Conservation (phyloP, 768 basidiomycete species). For the Coprinopsis sp. region DNA sequence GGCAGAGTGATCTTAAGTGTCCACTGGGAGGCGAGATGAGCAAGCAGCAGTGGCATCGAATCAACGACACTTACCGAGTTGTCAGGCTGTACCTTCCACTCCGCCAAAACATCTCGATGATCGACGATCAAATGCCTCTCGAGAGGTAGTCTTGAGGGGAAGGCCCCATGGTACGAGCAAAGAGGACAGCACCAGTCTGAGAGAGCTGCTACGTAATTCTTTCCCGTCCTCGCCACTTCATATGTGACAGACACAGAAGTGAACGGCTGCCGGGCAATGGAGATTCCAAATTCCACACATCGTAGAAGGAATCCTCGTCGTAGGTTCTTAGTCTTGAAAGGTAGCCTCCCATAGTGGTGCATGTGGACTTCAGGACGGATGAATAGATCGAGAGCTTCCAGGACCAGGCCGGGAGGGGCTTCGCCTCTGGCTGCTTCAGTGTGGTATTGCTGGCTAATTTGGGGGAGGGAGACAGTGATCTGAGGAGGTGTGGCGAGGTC, state of each 20-base stretch:
- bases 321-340: slow-evolving; percentile 12
- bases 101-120: slow-evolving; percentile 9
- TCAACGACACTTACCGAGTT: background rate
- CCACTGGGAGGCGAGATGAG: background rate
- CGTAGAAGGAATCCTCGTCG: slow-evolving; percentile 13
- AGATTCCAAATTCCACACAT: slow-evolving; percentile 9
- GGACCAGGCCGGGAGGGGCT: background rate
- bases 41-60: background rate
- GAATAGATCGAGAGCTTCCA: slow-evolving; percentile 6
- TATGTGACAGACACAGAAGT: slow-evolving; percentile 7
- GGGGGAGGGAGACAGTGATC: slow-evolving; percentile 16
- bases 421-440: background rate
- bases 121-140: slow-evolving; percentile 13
- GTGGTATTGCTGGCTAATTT: slow-evolving; percentile 7
- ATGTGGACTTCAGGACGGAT: slow-evolving; percentile 2
- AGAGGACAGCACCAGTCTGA: slow-evolving; percentile 13
- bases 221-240: background rate
- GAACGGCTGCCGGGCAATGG: slow-evolving; percentile 1
- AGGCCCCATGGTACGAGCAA: slow-evolving; percentile 12
- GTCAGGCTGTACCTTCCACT: slow-evolving; percentile 2
- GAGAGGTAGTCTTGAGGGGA: slow-evolving; percentile 10
- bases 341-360: slow-evolving; percentile 10
- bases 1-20: background rate
- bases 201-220: background rate
- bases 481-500: slow-evolving; percentile 13